A percentile compares a stretch with the other conserved stretches of the same genome.
These are phyloP conservation scores for Phytophthora crassamura DNA, from an alignment of 352 stramenopile genomes.

Conservation along the genomic window DNA sequence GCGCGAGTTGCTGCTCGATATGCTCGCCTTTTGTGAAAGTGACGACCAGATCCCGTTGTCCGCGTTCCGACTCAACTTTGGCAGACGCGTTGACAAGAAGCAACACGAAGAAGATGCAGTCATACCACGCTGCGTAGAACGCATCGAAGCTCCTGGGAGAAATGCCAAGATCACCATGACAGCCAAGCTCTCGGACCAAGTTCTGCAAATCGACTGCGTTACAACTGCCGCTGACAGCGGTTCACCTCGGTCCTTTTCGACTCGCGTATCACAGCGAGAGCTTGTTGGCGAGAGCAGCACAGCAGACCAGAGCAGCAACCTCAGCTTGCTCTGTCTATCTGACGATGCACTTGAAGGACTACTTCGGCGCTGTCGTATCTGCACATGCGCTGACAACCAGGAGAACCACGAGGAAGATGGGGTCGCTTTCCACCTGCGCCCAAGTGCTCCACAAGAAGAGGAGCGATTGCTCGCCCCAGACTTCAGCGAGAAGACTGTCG, in stretches of 20 bases:
- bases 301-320: not conserved
- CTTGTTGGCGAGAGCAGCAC: constrained; percentile 8
- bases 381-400: constrained; percentile 12
- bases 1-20: constrained; percentile 11
- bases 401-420: constrained; percentile 3
- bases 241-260: constrained; percentile 1
- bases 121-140: not conserved
- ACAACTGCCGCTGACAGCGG: not conserved
- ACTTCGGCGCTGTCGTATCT: constrained; percentile 35
- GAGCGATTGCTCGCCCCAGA: not conserved
- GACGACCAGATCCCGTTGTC: constrained; percentile 20
- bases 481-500: not conserved
- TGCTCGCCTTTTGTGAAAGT: constrained; percentile 27
- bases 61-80: constrained; percentile 2
- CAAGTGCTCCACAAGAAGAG: constrained; percentile 1
- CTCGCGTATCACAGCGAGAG: constrained; percentile 17
- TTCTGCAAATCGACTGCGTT: constrained; percentile 29
- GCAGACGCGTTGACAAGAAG: not conserved
- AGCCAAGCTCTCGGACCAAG: constrained; percentile 19
- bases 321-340: constrained; percentile 28
- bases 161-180: constrained; percentile 24
- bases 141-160: not conserved
- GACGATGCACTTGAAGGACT: constrained; percentile 25
- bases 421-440: constrained; percentile 15
- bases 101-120: not conserved